Evolutionary conservation across 1,284 basidiomycete genomes (phyloP).

Genomic region (Rhodotorula sp.): DNA sequence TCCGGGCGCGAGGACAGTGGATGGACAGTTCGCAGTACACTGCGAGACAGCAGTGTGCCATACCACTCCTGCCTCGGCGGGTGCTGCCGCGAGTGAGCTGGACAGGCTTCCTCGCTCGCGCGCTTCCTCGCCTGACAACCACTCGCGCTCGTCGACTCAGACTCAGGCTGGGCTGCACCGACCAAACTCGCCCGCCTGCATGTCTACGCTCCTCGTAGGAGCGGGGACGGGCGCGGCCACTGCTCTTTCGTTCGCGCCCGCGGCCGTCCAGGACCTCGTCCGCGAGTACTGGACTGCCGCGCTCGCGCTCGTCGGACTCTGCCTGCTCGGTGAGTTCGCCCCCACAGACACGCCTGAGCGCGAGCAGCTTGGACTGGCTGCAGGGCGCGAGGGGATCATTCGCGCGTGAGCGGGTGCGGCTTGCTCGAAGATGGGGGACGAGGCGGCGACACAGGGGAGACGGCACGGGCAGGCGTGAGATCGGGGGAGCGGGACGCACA

Average conservation of each 20-base stretch:
- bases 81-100: no score
- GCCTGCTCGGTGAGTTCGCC: slow-evolving; percentile 16
- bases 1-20: no score
- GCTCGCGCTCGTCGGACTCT: slow-evolving; percentile 10
- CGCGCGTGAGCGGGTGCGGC: neutral
- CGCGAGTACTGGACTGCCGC: slow-evolving; percentile 27
- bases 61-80: no score
- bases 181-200: neutral
- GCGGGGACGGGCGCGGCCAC: neutral
- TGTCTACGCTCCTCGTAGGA: slow-evolving; percentile 6
- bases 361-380: neutral
- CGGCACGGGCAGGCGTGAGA: neutral
- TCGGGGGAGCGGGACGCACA: neutral
- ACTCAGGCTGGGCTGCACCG: neutral
- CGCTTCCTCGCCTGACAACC: no score
- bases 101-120: no score
- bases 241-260: neutral
- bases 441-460: neutral
- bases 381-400: no score
- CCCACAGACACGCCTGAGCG: no score
- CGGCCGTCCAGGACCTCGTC: neutral
- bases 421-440: neutral
- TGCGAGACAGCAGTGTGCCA: no score
- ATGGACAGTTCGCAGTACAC: no score
- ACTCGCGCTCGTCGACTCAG: neutral